Base-by-base conservation (phyloP, 2,329 filamentous ascomycete species). In the Paecilomyces sp. region DNA sequence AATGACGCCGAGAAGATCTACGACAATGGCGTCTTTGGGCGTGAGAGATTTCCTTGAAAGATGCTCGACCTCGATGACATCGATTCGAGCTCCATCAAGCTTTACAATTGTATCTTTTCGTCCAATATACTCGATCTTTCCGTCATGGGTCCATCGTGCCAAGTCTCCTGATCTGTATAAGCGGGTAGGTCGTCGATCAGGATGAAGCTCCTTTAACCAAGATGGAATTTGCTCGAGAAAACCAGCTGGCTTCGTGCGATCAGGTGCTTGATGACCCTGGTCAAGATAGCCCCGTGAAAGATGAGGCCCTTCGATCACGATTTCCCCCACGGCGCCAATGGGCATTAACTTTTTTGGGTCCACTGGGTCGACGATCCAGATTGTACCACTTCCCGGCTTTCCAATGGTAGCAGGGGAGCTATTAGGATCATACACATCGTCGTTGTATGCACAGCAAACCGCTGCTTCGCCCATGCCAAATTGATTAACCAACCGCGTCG, bases 401-500 rank as follows among this genome's bases (percentile, higher is more conserved):
- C 33, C 33, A 36, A 36, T 36, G 13, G 33, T 36, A 36, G 33
- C 33, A 36, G 33, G 33, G 4, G 33, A 36, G 33, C 33, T 36
- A 36, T 36, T 36, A 36, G 33, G 33, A 36, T 36, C 33, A 2
- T 36, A 36, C 3, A 36, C 9, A 11, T 36, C 9, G 13, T 36
- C 9, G 33, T 36, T 36, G 33, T 36, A 36, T 11, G 66, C 65
- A 50, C 67, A 70, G 22, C 66, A 60, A 1, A 64, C 64, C 8
- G 67, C 67, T 1, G 62, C 61, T 50, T 70, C 68, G 7, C 68
- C 67, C 67, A 69, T 69, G 0, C 67, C 68, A 47, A 67, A 70
- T 31, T 68, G 67, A 24, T 70, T 70, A 1, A 70, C 55, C 1
- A 70, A 56, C 7, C 58, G 4, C 53, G 1, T 63, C 60, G 4